Evolutionary conservation across 2,329 filamentous ascomycete genomes (phyloP).

Genomic region (Colletotrichum sp.): DNA sequence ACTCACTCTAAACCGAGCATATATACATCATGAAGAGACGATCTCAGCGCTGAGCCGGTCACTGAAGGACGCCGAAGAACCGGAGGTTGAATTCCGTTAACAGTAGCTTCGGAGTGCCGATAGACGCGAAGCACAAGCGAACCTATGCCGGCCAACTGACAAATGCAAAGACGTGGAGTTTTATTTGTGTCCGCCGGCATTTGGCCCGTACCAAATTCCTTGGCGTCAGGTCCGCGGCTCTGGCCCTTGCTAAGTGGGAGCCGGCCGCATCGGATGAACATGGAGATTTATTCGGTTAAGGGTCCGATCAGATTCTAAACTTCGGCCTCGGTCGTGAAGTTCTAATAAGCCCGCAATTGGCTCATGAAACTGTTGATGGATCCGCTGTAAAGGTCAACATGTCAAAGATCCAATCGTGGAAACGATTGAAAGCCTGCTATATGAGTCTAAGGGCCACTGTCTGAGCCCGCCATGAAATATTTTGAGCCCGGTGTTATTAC

Average conservation of each 20-base stretch:
- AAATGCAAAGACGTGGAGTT: not conserved
- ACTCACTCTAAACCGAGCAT: not conserved
- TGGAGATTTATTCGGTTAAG: not conserved
- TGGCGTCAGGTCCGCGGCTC: not conserved
- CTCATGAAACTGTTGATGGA: not conserved
- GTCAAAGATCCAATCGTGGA: no score
- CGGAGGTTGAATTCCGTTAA: not conserved
- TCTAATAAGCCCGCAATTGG: not conserved
- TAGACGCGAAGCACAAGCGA: not conserved
- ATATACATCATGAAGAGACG: not conserved
- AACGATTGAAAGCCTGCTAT: no score
- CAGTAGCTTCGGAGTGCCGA: not conserved
- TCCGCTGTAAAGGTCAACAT: not conserved
- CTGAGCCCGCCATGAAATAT: no score
- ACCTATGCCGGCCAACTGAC: not conserved
- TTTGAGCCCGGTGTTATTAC: no score
- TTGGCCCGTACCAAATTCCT: not conserved
- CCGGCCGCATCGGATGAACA: not conserved
- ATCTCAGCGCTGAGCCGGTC: not conserved
- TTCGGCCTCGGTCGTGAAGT: not conserved
- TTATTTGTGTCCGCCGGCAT: not conserved
- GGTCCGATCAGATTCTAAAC: not conserved
- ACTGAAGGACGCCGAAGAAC: not conserved
- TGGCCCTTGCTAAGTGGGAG: not conserved
- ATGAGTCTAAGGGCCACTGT: no score